Evolutionary conservation across 2,329 filamentous ascomycete species (phyloP).

Genomic region (Chaetomiaceae sp.): DNA sequence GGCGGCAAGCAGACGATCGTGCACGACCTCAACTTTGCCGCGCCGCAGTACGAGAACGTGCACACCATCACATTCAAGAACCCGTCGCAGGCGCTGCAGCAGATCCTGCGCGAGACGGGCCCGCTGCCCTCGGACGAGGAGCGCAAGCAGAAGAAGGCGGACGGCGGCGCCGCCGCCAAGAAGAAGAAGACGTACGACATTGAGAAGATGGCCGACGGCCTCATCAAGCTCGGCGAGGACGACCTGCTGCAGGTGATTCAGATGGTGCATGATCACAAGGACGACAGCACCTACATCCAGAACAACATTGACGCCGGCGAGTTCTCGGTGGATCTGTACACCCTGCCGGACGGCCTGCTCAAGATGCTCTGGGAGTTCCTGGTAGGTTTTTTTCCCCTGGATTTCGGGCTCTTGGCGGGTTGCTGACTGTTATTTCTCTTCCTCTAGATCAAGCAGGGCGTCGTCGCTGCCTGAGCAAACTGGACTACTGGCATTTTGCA

Average conservation of each 20-base stretch:
- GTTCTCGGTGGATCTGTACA: constrained; percentile 97
- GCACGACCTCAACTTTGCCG: constrained; percentile 90
- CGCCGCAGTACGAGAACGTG: constrained; percentile 74
- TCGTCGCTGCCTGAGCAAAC: constrained; percentile 10
- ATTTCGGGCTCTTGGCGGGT: background rate
- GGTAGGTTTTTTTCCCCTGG: constrained; percentile 34
- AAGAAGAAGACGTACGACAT: constrained; percentile 82
- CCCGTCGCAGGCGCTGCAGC: constrained; percentile 79
- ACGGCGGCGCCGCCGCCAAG: constrained; percentile 66
- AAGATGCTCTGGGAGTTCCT: constrained; percentile 94
- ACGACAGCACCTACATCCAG: constrained; percentile 88
- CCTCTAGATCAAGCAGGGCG: constrained; percentile 18
- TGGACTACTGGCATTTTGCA: constrained; percentile 3
- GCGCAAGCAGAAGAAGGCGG: constrained; percentile 59
- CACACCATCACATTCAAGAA: constrained; percentile 87
- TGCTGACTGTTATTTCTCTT: background rate
- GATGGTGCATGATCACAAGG: constrained; percentile 97
- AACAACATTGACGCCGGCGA: constrained; percentile 97
- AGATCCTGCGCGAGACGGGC: constrained; percentile 75
- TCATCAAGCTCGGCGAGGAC: constrained; percentile 87
- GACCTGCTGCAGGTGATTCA: constrained; percentile 93
- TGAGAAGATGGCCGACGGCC: constrained; percentile 90
- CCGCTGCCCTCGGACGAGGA: constrained; percentile 74
- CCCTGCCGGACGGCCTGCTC: constrained; percentile 82
- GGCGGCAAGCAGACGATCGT: constrained; percentile 70